Evolutionary conservation across 768 basidiomycete species (phyloP).

Genomic region (Mycena belliarum): DNA sequence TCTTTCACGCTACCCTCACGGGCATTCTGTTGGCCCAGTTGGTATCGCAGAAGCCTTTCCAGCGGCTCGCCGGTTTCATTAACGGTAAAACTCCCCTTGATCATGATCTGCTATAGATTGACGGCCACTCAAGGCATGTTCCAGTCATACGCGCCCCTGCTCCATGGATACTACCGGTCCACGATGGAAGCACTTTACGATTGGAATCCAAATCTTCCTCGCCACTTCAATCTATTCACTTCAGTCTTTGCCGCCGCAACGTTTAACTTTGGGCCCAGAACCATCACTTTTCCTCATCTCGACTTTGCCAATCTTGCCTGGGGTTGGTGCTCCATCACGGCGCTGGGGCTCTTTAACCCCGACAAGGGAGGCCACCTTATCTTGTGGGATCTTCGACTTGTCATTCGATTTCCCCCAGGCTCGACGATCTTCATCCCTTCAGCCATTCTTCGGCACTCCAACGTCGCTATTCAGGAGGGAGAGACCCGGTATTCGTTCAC

Average conservation of each 20-base stretch:
- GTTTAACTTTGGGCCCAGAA: constrained; percentile 31
- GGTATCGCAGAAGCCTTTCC: neutral
- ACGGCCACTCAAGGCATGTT: too few species aligned
- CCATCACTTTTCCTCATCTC: constrained; percentile 21
- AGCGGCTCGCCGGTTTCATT: neutral
- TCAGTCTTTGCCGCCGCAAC: constrained; percentile 26
- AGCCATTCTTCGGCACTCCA: neutral
- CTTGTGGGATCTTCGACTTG: neutral
- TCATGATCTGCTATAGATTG: neutral
- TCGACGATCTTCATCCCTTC: too few species aligned
- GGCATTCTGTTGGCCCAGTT: too few species aligned
- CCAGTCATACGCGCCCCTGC: neutral
- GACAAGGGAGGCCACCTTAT: neutral
- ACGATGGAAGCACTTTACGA: neutral
- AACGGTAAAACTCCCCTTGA: neutral
- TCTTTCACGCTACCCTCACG: too few species aligned
- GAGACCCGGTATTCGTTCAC: neutral
- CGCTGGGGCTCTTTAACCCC: neutral
- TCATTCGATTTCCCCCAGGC: neutral
- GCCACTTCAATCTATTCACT: neutral
- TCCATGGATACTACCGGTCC: neutral
- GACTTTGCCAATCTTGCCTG: constrained; percentile 29
- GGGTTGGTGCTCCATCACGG: constrained; percentile 21
- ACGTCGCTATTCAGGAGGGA: neutral
- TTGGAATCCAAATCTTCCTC: neutral